These are phyloP conservation scores for Rhizodiscina lignyota DNA, from an alignment of 495 filamentous ascomycete genomes.

Conservation along the genomic window DNA sequence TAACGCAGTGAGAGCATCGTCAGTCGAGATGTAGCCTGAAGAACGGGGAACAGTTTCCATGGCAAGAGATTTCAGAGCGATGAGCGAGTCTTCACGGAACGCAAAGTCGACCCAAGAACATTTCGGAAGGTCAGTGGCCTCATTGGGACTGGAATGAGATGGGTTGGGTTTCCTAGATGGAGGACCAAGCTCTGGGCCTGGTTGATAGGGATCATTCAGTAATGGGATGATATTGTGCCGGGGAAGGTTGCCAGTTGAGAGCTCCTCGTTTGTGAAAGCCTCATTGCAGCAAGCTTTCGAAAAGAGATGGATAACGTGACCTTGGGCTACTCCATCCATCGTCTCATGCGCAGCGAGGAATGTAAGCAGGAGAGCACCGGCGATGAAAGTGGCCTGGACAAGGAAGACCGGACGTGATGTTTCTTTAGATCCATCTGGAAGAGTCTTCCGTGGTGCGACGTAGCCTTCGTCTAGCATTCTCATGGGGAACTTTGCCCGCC, in stretches of 20 bases:
- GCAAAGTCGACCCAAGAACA: slow-evolving; percentile 28
- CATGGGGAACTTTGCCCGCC: slow-evolving; percentile 28
- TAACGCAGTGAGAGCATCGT: slow-evolving; percentile 36
- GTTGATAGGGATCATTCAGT: slow-evolving; percentile 20
- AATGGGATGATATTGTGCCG: slow-evolving; percentile 26
- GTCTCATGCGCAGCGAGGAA: slow-evolving; percentile 29
- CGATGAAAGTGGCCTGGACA: slow-evolving; percentile 36
- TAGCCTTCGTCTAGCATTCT: slow-evolving; percentile 33
- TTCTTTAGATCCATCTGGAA: slow-evolving; percentile 21
- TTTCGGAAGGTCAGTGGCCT: slow-evolving; percentile 8
- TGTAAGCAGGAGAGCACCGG: slow-evolving; percentile 31
- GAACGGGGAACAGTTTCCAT: slow-evolving; percentile 11
- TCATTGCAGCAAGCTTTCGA: slow-evolving; percentile 34
- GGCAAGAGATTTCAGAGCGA: slow-evolving; percentile 26
- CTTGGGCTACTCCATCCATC: slow-evolving; percentile 39
- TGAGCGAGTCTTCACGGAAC: slow-evolving; percentile 20
- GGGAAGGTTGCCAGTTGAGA: slow-evolving; percentile 27
- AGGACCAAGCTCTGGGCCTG: slow-evolving; percentile 15
- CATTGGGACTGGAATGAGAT: too few relatives aligned
- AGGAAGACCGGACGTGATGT: slow-evolving; percentile 35
- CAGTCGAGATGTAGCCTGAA: slow-evolving; percentile 21
- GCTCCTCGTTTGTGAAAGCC: slow-evolving; percentile 27
- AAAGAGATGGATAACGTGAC: slow-evolving; percentile 29
- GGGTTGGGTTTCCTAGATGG: too few relatives aligned
- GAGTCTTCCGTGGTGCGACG: slow-evolving; percentile 30